phyloP scores from a whole-genome alignment of 2,329 filamentous ascomycete genomes.

The Clarireedia sp. region DNA sequence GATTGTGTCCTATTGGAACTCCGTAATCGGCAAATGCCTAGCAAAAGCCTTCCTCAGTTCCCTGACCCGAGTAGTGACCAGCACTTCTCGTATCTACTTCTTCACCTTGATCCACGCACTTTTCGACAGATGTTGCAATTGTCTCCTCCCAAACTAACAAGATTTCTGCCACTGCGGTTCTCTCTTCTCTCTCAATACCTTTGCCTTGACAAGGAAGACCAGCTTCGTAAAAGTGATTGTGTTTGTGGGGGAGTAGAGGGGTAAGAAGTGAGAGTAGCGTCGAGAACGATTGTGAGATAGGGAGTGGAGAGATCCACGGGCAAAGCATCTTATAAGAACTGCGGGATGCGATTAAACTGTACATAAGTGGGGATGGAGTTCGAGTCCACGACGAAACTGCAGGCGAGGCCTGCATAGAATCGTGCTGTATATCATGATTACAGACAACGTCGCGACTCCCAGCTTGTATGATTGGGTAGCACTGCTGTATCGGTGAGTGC shows the following conservation, averaged over 20 bases:
- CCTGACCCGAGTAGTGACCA: neutral
- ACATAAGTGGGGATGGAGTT: neutral
- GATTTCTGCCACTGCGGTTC: neutral
- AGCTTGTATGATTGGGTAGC: neutral
- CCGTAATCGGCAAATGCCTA: too few relatives aligned
- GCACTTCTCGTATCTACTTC: neutral
- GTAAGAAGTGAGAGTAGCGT: neutral
- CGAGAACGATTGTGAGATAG: neutral
- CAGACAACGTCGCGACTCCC: neutral
- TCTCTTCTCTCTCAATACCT: neutral
- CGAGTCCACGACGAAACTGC: neutral
- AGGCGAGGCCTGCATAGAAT: neutral
- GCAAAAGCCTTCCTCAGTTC: neutral
- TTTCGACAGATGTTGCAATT: neutral
- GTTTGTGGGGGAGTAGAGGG: neutral
- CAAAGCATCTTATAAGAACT: too few relatives aligned
- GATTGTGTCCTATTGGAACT: neutral
- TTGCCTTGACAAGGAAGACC: conserved; percentile 7
- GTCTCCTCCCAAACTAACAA: neutral
- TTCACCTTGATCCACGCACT: neutral
- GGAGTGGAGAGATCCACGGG: conserved; percentile 3
- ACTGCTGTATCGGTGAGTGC: neutral
- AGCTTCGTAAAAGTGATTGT: conserved; percentile 4
- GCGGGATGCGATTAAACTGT: too few relatives aligned
- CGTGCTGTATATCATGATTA: conserved; percentile 5